Percentiles rank a stretch among this genome's conserved stretches.
phyloP scores from a whole-genome alignment of 2,329 filamentous ascomycete species.

The Cladosporium sphaerospermum region DNA sequence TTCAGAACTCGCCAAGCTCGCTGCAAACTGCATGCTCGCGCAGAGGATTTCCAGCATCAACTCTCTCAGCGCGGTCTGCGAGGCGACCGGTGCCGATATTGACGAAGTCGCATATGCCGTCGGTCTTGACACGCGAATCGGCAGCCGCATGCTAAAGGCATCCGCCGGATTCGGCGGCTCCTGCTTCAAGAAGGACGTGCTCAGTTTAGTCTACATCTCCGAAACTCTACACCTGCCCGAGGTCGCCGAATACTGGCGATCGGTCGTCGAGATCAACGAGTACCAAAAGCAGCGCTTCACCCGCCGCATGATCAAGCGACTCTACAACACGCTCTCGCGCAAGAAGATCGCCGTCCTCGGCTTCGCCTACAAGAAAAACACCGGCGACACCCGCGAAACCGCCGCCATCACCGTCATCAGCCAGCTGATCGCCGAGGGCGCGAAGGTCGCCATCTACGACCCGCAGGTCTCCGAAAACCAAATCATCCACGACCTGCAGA shows the following conservation, averaged over 20 bases:
- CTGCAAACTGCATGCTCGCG: conserved; percentile 71
- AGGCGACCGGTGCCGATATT: conserved; percentile 67
- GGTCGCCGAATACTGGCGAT: conserved; percentile 68
- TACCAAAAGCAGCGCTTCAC: conserved; percentile 65
- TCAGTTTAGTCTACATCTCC: conserved; percentile 67
- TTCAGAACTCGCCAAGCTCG: conserved; percentile 70
- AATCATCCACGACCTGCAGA: conserved; percentile 25
- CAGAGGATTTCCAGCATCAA: conserved; percentile 78
- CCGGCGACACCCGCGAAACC: conserved; percentile 65
- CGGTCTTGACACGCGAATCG: conserved; percentile 60
- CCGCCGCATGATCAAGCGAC: conserved; percentile 55
- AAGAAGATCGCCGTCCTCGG: conserved; percentile 68
- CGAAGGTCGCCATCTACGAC: conserved; percentile 60
- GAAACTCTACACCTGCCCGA: conserved; percentile 62
- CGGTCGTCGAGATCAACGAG: conserved; percentile 68
- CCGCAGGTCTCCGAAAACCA: conserved; percentile 37
- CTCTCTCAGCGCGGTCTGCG: conserved; percentile 69
- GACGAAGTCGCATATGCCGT: conserved; percentile 55
- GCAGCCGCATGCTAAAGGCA: conserved; percentile 64
- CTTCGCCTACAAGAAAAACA: conserved; percentile 74
- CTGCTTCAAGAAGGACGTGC: conserved; percentile 74
- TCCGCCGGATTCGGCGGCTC: conserved; percentile 71
- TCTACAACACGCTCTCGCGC: conserved; percentile 60
- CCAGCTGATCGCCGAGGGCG: conserved; percentile 54
- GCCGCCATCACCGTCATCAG: conserved; percentile 62